Conservation (phyloP, 2,329 filamentous ascomycete species). For the Xenosphaeropsis pyriputrescens region DNA sequence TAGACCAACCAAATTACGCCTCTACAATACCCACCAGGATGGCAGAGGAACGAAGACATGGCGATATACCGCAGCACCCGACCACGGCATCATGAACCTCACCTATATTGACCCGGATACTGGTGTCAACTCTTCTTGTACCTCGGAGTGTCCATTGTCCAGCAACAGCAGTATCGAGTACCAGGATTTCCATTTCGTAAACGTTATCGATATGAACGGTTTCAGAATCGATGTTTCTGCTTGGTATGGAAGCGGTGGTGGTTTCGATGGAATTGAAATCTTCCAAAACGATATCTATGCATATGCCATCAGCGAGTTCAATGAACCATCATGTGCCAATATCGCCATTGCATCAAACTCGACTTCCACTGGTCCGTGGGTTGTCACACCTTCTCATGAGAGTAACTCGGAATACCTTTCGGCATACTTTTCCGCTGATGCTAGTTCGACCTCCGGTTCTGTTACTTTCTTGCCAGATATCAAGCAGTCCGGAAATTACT, state of each 20-base stretch:
- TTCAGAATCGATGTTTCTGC: conserved; percentile 77
- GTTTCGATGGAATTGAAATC: conserved; percentile 73
- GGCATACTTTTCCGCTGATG: conserved; percentile 37
- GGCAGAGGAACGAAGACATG: conserved; percentile 81
- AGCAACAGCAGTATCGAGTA: conserved; percentile 48
- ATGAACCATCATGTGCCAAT: conserved; percentile 68
- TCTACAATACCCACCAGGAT: conserved; percentile 77
- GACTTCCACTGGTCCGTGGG: conserved; percentile 62
- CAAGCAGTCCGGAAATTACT: conserved; percentile 80
- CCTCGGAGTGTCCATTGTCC: conserved; percentile 73
- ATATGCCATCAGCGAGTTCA: conserved; percentile 77
- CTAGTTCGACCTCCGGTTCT: conserved; percentile 38
- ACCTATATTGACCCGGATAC: conserved; percentile 70
- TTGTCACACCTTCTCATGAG: conserved; percentile 45
- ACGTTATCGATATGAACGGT: conserved; percentile 70
- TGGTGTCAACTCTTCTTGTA: conserved; percentile 57
- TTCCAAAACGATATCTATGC: conserved; percentile 75
- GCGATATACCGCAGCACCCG: conserved; percentile 70
- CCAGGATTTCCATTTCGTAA: conserved; percentile 89
- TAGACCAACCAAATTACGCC: conserved; percentile 68
- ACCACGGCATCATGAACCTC: conserved; percentile 90
- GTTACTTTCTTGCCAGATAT: conserved; percentile 78
- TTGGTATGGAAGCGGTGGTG: conserved; percentile 78
- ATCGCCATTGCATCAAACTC: conserved; percentile 50
- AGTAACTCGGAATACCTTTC: conserved; percentile 69